Base-by-base conservation (phyloP, 169 alveolate species). In the Plasmodium relictum region DNA sequence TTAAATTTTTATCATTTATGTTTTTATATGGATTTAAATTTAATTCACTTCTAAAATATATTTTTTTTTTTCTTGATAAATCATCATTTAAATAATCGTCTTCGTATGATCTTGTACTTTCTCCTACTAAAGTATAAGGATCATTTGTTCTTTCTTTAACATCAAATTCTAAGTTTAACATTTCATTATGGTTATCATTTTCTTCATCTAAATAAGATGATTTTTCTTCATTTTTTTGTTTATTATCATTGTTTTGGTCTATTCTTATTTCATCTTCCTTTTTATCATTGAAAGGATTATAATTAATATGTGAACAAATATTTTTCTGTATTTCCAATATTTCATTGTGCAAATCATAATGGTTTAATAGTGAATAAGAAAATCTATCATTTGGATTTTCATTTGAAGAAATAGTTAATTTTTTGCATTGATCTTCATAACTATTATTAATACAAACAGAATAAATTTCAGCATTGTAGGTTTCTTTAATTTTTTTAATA, bases 371-470 rank as follows among this genome's bases (percentile, higher is more conserved):
- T 1, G 88, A 56, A 48, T 56, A 73, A n/a, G 58, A 58, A 48
- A n/a, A 73, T 41, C 41, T 44, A 6, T 41, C 16, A 0, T n/a
- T 24, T 3, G 24, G 7, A 2, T 44, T 22, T 1, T 45, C 16
- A 10, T 20, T 26, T 14, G 50, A 6, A 70, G n/a, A 24, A 70
- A 18, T 44, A 37, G 71, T 50, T 7, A 65, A 20, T 14, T 41
- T 50, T 0, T 22, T 6, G 20, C 90, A 68, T 7, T 54, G 65
- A 4, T 26, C 44, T 6, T 6, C 48, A 5, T 31, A n/a, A 0
- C 6, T 24, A 50, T 56, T 69, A 24, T 70, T 68, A 48, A 83
- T 20, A 18, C 86, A 70, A 20, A 86, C 58, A 52, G 74, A 24
- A 71, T 70, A 86, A 9, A 86, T 48, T 9, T 63, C 59, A 24